Conservation (phyloP, 805 yeast species). For the Babjeviella inositovora region DNA sequence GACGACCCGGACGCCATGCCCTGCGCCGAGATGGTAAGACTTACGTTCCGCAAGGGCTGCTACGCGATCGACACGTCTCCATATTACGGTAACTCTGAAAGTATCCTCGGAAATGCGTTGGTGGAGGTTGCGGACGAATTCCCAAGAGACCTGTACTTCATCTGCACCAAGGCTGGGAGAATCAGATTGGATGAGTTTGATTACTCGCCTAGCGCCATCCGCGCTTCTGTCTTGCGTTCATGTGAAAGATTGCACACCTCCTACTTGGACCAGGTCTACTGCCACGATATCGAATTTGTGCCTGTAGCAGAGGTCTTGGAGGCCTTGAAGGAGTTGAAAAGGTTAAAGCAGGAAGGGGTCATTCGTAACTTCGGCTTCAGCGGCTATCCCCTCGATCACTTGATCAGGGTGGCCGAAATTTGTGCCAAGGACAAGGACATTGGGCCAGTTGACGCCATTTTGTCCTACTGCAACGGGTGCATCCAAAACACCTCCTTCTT, state of each 20-base stretch:
- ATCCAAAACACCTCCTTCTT: constrained; percentile 53
- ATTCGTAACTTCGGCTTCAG: constrained; percentile 60
- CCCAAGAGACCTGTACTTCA: constrained; percentile 45
- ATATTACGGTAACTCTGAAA: constrained; percentile 83
- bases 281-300: constrained; percentile 85
- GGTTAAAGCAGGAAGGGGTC: constrained; percentile 46
- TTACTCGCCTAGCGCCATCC: constrained; percentile 45
- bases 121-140: constrained; percentile 13
- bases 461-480: constrained; percentile 73
- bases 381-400: constrained; percentile 71
- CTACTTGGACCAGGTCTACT: constrained; percentile 68
- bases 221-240: constrained; percentile 50
- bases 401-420: constrained; percentile 32
- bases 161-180: constrained; percentile 84
- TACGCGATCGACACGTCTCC: constrained; percentile 85
- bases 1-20: constrained; percentile 49
- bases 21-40: constrained; percentile 33
- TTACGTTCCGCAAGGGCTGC: constrained; percentile 54
- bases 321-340: constrained; percentile 47
- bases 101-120: constrained; percentile 54
- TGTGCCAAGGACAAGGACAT: constrained; percentile 19
- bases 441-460: constrained; percentile 56
- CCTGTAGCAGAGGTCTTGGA: constrained; percentile 31
- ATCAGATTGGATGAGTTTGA: constrained; percentile 55
- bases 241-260: constrained; percentile 44